phyloP scores from a whole-genome alignment of 495 filamentous ascomycete species.

The Hyphodiscus hymeniophilus region DNA sequence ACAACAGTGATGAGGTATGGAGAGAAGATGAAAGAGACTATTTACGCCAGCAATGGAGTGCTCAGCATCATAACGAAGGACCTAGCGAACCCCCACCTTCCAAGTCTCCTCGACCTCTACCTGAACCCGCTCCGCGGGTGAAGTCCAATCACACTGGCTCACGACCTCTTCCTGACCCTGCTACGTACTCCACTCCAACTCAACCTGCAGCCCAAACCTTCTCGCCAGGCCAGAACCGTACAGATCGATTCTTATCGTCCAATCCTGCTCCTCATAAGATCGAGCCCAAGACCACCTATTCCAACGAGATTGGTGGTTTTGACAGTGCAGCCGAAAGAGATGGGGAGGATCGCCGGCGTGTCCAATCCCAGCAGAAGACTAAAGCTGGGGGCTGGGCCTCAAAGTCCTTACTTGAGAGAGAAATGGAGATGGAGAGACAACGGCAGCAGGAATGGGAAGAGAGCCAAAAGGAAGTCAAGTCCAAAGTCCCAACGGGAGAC shows the following conservation, averaged over 20 bases:
- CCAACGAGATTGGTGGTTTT: constrained; percentile 40
- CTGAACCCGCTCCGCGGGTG: constrained; percentile 16
- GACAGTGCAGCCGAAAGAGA: constrained; percentile 53
- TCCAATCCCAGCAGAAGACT: constrained; percentile 56
- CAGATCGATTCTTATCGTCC: constrained; percentile 34
- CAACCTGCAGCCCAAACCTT: constrained; percentile 5
- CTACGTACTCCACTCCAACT: constrained; percentile 27
- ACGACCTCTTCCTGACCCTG: constrained; percentile 45
- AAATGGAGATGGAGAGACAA: constrained; percentile 93
- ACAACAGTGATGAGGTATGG: constrained; percentile 50
- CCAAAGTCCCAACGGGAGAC: constrained; percentile 39
- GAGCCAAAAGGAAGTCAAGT: constrained; percentile 63
- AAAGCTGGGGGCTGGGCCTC: constrained; percentile 67
- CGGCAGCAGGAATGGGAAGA: constrained; percentile 94
- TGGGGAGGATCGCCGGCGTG: constrained; percentile 58
- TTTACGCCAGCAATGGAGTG: constrained; percentile 60
- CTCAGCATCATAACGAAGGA: constrained; percentile 35
- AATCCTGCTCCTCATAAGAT: constrained; percentile 30
- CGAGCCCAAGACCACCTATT: constrained; percentile 39
- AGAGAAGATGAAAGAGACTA: constrained; percentile 67
- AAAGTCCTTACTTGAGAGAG: constrained; percentile 81
- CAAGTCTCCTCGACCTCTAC: constrained; percentile 27
- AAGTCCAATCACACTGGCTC: constrained; percentile 23
- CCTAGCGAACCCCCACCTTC: constrained; percentile 33
- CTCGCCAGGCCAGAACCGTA: constrained; percentile 29